A percentile compares a stretch with the other conserved stretches of the same genome.
These are phyloP conservation scores for Fraxinus cuspidata DNA, from an alignment of 257 asterid genomes.

Conservation along the genomic window DNA sequence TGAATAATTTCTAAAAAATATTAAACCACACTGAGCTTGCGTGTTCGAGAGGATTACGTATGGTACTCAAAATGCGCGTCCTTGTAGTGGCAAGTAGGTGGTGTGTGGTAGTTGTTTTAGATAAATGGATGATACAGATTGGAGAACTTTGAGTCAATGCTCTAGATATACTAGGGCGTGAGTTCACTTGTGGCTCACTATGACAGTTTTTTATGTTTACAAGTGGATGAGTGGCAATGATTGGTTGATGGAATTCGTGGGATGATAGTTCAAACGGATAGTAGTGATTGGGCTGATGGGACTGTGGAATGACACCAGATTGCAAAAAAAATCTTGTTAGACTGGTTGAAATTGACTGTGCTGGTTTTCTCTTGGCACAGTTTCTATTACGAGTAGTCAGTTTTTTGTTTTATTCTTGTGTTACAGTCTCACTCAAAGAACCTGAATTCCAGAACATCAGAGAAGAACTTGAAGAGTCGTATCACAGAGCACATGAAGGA, in stretches of 20 bases:
- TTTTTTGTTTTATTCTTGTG: slow-evolving; percentile 11
- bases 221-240: neutral
- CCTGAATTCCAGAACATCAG: slow-evolving; percentile 79
- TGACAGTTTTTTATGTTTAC: neutral
- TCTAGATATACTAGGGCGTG: neutral
- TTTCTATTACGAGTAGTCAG: neutral
- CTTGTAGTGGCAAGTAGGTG: neutral
- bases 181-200: neutral
- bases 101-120: neutral
- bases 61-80: neutral
- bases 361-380: neutral
- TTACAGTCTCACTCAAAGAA: slow-evolving; percentile 92
- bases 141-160: neutral
- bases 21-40: neutral
- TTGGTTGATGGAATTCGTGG: too few relatives aligned
- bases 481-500: slow-evolving; percentile 64
- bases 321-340: neutral
- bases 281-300: neutral
- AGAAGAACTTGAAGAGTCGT: slow-evolving; percentile 67
- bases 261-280: neutral
- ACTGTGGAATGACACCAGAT: neutral
- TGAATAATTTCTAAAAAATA: neutral
- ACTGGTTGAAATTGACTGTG: neutral
- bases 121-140: neutral
- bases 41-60: neutral